phyloP scores from a whole-genome alignment of 768 basidiomycete genomes.

The Punctularia strigosozonata region DNA sequence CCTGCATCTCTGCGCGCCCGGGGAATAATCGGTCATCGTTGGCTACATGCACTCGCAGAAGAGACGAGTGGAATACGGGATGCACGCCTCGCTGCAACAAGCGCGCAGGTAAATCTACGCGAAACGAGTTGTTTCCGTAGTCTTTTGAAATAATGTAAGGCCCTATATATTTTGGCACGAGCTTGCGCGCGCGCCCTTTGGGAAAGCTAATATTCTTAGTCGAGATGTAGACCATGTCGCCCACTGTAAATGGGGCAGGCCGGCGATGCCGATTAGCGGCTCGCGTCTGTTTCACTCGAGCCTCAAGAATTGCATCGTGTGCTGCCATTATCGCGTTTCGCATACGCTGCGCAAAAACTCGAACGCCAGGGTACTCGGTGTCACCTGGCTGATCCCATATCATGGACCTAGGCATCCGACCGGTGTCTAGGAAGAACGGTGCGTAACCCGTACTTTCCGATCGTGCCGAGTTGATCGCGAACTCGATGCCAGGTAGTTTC shows the following conservation, averaged over 20 bases:
- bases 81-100: conserved; percentile 11
- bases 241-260: conserved; percentile 7
- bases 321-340: conserved; percentile 18
- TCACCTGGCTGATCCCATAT: conserved; percentile 13
- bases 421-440: conserved; percentile 25
- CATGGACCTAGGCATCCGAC: conserved; percentile 18
- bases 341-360: conserved; percentile 14
- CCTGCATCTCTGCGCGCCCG: conserved; percentile 7
- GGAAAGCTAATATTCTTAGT: conserved; percentile 10
- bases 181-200: conserved; percentile 12
- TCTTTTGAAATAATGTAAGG: conserved; percentile 13
- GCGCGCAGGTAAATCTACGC: conserved; percentile 10
- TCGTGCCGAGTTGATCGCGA: conserved; percentile 23
- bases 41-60: conserved; percentile 10
- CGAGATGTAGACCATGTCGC: conserved; percentile 17
- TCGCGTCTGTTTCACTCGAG: conserved; percentile 21
- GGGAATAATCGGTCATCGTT: conserved; percentile 13
- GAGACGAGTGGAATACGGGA: conserved; percentile 12
- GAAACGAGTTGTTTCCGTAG: conserved; percentile 10
- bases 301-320: conserved; percentile 19
- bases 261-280: conserved; percentile 14
- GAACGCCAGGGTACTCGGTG: conserved; percentile 16
- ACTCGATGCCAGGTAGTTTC: conserved; percentile 22
- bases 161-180: conserved; percentile 17
- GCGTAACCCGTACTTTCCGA: conserved; percentile 22